phyloP scores from a whole-genome alignment of 2,329 filamentous ascomycete genomes.

The Fusarium tjaetaba region DNA sequence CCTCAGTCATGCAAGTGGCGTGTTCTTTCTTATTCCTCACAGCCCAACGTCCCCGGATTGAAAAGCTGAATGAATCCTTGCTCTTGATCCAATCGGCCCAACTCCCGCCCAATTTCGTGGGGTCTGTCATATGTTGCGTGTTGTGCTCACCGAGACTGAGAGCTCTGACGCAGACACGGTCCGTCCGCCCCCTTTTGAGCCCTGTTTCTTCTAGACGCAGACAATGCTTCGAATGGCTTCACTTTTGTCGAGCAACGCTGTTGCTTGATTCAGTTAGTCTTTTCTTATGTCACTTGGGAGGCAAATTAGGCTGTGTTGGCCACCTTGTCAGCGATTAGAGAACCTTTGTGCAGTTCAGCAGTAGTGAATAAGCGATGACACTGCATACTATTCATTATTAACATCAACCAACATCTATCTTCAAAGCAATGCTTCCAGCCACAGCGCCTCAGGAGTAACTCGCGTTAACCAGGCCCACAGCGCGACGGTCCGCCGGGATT shows the following conservation, averaged over 20 bases:
- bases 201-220: neutral
- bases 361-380: neutral
- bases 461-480: neutral
- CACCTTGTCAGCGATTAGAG: neutral
- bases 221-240: neutral
- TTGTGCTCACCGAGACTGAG: slow-evolving; percentile 30
- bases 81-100: slow-evolving; percentile 32
- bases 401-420: neutral
- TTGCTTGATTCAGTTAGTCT: too few species aligned
- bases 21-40: slow-evolving; percentile 24
- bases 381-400: neutral
- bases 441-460: neutral
- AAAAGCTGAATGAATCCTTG: neutral
- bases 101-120: slow-evolving; percentile 20
- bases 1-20: slow-evolving; percentile 31
- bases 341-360: neutral
- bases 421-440: neutral
- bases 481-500: slow-evolving; percentile 23
- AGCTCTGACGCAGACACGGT: slow-evolving; percentile 27
- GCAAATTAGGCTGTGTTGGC: neutral
- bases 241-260: neutral
- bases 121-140: slow-evolving; percentile 12
- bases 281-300: too few species aligned
- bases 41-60: slow-evolving; percentile 14
- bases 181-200: slow-evolving; percentile 29